phyloP scores from a whole-genome alignment of 2,329 filamentous ascomycete genomes.

The Alternaria brassicae region DNA sequence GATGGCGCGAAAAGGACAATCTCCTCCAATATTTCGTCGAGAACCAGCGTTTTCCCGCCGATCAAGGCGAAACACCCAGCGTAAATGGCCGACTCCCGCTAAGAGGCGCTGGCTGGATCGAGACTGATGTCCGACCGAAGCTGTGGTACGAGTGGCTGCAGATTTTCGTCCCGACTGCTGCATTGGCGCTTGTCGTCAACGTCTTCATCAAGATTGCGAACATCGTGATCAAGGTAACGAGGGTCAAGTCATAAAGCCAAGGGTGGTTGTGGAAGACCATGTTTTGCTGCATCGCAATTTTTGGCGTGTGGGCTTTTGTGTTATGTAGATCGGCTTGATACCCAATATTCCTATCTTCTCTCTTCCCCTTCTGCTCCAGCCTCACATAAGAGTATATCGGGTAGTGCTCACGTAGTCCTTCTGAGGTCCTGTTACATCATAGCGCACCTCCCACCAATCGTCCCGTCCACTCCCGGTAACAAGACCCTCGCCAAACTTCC shows the following conservation, averaged over 20 bases:
- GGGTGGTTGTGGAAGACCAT: background rate
- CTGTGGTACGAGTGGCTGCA: slow-evolving; percentile 53
- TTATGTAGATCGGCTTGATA: slow-evolving; percentile 22
- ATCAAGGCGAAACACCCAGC: slow-evolving; percentile 45
- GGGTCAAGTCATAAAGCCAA: slow-evolving; percentile 8
- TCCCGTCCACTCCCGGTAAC: slow-evolving; percentile 3
- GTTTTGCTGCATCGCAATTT: background rate
- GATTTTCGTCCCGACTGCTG: slow-evolving; percentile 52
- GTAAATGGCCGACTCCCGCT: slow-evolving; percentile 26
- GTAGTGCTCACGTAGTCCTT: slow-evolving; percentile 53
- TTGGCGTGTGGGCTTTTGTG: slow-evolving; percentile 1
- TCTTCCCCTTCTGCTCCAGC: background rate
- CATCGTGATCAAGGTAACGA: slow-evolving; percentile 29
- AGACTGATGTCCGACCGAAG: slow-evolving; percentile 55
- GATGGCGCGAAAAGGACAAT: slow-evolving; percentile 92
- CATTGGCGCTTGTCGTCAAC: slow-evolving; percentile 47
- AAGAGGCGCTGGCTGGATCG: slow-evolving; percentile 54
- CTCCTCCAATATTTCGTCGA: slow-evolving; percentile 77
- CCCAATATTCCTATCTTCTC: slow-evolving; percentile 15
- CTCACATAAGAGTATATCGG: slow-evolving; percentile 29
- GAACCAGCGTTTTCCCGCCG: slow-evolving; percentile 83
- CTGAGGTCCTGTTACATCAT: slow-evolving; percentile 50
- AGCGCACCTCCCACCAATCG: slow-evolving; percentile 47
- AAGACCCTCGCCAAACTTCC: slow-evolving; percentile 65
- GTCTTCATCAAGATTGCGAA: slow-evolving; percentile 34